Conservation (phyloP, 2,329 filamentous ascomycete species). For the Fusarium nanum region DNA sequence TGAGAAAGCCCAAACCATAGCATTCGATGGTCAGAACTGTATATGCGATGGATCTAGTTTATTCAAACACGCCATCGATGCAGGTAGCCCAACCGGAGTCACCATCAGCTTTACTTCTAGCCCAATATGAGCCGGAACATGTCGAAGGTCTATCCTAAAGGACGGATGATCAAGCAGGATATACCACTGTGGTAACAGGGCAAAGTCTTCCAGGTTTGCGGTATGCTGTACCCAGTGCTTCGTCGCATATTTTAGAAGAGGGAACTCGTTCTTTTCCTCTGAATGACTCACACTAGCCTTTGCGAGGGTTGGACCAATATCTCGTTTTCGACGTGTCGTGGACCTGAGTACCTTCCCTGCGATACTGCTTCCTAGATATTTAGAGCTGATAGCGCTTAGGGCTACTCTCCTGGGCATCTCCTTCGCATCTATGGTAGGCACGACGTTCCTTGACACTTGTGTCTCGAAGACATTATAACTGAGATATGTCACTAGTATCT, state of each 20-base stretch:
- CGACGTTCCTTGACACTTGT: background rate
- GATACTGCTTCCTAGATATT: accelerated
- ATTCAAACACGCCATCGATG: too few species aligned
- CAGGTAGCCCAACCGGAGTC: too few species aligned
- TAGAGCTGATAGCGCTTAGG: background rate
- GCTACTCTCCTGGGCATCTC: background rate
- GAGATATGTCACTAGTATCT: slow-evolving; percentile 6
- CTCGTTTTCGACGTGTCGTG: background rate
- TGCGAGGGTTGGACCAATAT: background rate
- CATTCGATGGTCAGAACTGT: too few species aligned
- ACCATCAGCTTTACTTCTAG: too few species aligned
- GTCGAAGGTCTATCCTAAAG: background rate
- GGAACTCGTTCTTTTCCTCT: background rate
- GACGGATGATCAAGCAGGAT: background rate
- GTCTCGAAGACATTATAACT: slow-evolving; percentile 14
- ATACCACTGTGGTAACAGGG: background rate
- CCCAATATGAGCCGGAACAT: too few species aligned
- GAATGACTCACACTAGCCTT: accelerated
- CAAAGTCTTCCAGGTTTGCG: background rate
- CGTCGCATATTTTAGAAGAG: background rate
- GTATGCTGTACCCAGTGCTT: background rate
- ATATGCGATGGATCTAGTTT: accelerated
- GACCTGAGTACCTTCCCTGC: accelerated
- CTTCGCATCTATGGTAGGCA: background rate
- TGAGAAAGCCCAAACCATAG: background rate